A percentile compares a stretch with the other conserved stretches of the same genome.
Conservation (phyloP, 805 yeast species). For the Starmerella tilneyi region DNA sequence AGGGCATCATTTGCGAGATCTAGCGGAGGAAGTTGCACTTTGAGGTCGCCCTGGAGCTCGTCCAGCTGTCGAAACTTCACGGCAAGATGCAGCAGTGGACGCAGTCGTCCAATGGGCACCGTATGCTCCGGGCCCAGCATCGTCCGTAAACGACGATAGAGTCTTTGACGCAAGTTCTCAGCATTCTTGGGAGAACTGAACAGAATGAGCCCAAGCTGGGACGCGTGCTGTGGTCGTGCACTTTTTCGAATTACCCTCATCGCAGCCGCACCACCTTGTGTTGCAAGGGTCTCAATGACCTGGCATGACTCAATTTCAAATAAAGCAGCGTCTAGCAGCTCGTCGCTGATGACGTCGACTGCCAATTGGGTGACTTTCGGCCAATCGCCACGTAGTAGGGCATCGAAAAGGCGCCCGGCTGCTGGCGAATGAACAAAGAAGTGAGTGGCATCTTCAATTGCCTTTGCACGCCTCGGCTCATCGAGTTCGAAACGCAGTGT, state of each 20-base stretch:
- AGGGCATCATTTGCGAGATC: background rate
- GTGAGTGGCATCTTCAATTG: constrained; percentile 1
- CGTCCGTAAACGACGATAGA: background rate
- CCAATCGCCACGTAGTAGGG: constrained; percentile 4
- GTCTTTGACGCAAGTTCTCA: background rate
- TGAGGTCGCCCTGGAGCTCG: background rate
- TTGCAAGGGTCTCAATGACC: background rate
- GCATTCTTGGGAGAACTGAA: background rate
- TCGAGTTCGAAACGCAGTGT: constrained; percentile 2
- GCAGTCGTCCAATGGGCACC: background rate
- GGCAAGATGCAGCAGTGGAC: background rate
- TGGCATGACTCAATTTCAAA: constrained; percentile 5
- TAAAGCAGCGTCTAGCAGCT: background rate
- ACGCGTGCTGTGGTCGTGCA: constrained; percentile 1
- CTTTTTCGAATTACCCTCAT: background rate
- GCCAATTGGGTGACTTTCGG: background rate
- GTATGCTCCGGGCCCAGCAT: background rate
- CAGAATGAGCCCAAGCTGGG: background rate
- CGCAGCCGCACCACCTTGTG: background rate
- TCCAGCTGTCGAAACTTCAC: background rate
- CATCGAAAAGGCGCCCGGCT: background rate
- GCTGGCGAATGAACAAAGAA: background rate
- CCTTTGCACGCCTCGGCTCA: background rate
- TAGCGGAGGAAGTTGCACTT: background rate
- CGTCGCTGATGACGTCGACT: background rate